Percentiles rank a stretch among this genome's conserved stretches.
These are phyloP conservation scores for Arctium minus DNA, from an alignment of 129 eudicot genomes.

Conservation along the genomic window DNA sequence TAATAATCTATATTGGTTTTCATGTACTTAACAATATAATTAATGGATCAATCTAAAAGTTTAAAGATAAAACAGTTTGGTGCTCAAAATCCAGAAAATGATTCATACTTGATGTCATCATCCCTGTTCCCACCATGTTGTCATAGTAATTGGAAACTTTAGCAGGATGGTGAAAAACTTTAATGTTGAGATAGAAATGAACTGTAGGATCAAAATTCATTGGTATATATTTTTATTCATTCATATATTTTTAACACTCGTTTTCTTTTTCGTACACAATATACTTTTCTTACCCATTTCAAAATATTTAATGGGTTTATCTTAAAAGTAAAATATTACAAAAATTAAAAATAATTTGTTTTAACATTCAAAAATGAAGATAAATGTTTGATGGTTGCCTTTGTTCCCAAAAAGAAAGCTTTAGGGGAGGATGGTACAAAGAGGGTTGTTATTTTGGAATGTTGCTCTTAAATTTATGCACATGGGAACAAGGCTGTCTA, in stretches of 20 bases:
- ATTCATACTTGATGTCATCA: constrained; percentile 18
- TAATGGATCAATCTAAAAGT: not conserved
- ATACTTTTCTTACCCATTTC: not conserved
- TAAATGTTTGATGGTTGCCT: constrained; percentile 22
- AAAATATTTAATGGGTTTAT: not conserved
- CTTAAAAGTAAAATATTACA: not conserved
- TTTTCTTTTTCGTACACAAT: not conserved
- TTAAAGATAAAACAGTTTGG: not conserved
- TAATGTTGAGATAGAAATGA: constrained; percentile 4
- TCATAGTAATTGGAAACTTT: constrained; percentile 16
- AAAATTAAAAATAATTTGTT: not conserved
- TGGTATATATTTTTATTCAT: not conserved
- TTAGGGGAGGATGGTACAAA: constrained; percentile 33
- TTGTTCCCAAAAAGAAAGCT: constrained; percentile 53
- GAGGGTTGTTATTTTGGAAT: constrained; percentile 59
- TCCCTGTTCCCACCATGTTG: constrained; percentile 27
- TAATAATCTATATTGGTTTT: not conserved
- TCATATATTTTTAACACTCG: not conserved
- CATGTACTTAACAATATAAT: not conserved
- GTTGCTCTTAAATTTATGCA: constrained; percentile 65
- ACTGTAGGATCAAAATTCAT: constrained; percentile 1
- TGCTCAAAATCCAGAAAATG: not conserved
- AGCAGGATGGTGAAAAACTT: constrained; percentile 2
- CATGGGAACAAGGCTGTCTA: constrained; percentile 60
- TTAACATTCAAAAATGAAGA: not conserved